phyloP scores from a whole-genome alignment of 495 filamentous ascomycete genomes.

The Trichoderma gamsii region DNA sequence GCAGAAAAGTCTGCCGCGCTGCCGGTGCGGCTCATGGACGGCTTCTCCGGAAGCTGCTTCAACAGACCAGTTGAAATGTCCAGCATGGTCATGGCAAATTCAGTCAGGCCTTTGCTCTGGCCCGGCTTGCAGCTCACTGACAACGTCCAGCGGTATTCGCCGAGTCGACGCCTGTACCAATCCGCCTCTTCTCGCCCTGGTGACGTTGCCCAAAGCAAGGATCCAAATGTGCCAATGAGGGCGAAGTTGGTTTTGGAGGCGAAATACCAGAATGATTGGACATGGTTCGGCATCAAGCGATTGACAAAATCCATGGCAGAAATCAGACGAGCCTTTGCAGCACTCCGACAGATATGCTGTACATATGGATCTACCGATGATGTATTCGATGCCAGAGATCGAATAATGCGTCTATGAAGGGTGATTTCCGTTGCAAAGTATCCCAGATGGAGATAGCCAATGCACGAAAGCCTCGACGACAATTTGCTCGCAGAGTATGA shows the following conservation, averaged over 20 bases:
- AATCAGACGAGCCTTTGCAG: conserved; percentile 71
- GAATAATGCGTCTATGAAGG: conserved; percentile 74
- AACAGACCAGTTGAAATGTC: conserved; percentile 54
- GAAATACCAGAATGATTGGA: conserved; percentile 76
- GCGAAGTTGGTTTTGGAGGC: conserved; percentile 76
- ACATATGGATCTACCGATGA: conserved; percentile 56
- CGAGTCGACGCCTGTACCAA: conserved; percentile 82
- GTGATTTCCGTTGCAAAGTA: conserved; percentile 84
- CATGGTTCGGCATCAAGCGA: conserved; percentile 61
- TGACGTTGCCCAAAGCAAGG: conserved; percentile 77
- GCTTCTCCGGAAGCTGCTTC: conserved; percentile 53
- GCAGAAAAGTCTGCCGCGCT: conserved; percentile 40
- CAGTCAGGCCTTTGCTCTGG: conserved; percentile 56
- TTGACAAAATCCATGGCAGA: conserved; percentile 78
- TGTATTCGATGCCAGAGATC: conserved; percentile 50
- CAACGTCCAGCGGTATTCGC: conserved; percentile 92
- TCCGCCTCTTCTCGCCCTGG: conserved; percentile 86
- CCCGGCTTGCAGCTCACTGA: conserved; percentile 77
- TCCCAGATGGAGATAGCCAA: conserved; percentile 73
- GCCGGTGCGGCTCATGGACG: conserved; percentile 38
- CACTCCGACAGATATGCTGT: conserved; percentile 89
- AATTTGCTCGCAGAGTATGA: conserved; percentile 27
- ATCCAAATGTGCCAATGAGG: conserved; percentile 74
- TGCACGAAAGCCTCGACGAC: conserved; percentile 48
- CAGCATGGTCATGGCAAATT: conserved; percentile 68